A percentile compares a stretch with the other conserved stretches of the same genome.
Conservation (phyloP, 169 alveolate species). For the Plasmodium blacklocki region DNA sequence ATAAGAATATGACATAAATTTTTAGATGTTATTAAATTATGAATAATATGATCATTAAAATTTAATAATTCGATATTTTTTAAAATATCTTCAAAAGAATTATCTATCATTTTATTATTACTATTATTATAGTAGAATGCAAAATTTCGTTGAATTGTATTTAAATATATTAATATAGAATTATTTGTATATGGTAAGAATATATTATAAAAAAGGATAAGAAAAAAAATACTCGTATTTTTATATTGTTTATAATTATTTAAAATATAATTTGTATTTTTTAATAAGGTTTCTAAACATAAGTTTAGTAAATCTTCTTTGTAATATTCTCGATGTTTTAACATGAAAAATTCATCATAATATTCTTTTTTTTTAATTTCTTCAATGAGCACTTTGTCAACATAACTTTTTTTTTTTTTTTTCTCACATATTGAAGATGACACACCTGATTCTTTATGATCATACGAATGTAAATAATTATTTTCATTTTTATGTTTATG, state of each 20-base stretch:
- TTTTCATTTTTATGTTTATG: no score
- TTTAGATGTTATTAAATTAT: constrained; percentile 22
- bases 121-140: neutral
- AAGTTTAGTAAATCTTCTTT: constrained; percentile 61
- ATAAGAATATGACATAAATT: constrained; percentile 29
- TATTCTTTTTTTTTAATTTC: constrained; percentile 58
- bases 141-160: constrained; percentile 45
- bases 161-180: constrained; percentile 41
- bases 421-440: no score
- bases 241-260: constrained; percentile 73
- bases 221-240: constrained; percentile 62
- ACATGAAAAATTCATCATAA: constrained; percentile 58
- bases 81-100: constrained; percentile 19
- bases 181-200: constrained; percentile 54
- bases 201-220: constrained; percentile 50
- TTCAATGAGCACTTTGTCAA: constrained; percentile 27
- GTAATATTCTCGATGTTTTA: constrained; percentile 69
- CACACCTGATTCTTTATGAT: no score
- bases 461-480: no score
- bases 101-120: no score
- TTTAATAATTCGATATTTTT: constrained; percentile 49
- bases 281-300: constrained; percentile 64
- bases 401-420: constrained; percentile 4
- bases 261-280: constrained; percentile 47
- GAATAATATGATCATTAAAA: constrained; percentile 29